Conservation (phyloP, 129 eudicot genomes). For the Centella asiatica region DNA sequence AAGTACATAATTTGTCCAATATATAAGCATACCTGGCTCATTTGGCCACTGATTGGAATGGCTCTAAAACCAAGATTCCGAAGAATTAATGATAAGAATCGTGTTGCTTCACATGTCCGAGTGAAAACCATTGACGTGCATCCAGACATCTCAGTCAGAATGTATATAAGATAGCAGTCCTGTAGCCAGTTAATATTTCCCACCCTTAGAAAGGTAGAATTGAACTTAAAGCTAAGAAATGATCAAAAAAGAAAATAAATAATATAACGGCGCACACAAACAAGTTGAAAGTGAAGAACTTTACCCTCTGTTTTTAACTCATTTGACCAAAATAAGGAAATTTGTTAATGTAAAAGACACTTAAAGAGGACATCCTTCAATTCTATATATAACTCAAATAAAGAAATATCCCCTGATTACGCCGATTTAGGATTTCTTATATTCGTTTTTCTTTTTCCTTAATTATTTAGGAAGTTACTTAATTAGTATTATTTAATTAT, state of each 20-base stretch:
- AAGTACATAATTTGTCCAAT: background rate
- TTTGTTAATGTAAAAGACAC: no score
- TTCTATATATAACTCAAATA: no score
- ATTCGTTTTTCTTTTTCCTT: no score
- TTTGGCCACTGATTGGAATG: conserved; percentile 85
- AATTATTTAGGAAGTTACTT: no score
- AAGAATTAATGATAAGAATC: conserved; percentile 59
- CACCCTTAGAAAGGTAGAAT: background rate
- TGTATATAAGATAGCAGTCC: conserved; percentile 88
- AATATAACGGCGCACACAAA: background rate
- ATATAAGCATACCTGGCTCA: conserved; percentile 54
- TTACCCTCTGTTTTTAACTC: no score
- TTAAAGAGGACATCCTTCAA: no score
- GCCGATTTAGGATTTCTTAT: no score
- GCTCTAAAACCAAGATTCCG: conserved; percentile 80
- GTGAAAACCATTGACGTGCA: conserved; percentile 95
- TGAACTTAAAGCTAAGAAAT: background rate
- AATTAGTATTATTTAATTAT: no score
- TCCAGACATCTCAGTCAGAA: conserved; percentile 58
- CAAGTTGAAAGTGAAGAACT: no score
- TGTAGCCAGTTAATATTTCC: conserved; percentile 11
- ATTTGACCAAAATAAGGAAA: no score
- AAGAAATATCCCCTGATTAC: no score
- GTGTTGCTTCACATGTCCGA: conserved; percentile 84
- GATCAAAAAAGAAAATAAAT: no score